Conservation (phyloP, 2,329 filamentous ascomycete species). For the Paraphoma chrysanthemicola region DNA sequence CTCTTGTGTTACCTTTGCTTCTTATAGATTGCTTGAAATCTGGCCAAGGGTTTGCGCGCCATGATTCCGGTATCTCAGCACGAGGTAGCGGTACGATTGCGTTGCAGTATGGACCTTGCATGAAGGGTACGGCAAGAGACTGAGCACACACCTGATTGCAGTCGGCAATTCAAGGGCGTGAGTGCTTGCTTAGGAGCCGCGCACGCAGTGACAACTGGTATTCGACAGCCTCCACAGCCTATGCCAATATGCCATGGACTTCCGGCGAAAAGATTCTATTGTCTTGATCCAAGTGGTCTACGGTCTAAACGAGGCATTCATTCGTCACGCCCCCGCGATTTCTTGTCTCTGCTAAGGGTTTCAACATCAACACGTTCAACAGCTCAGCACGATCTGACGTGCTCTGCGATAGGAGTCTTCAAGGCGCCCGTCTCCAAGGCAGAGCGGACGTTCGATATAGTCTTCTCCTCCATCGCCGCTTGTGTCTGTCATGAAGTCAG, state of each 20-base stretch:
- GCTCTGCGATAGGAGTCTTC: constrained; percentile 76
- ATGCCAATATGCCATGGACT: too few species aligned
- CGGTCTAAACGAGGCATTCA: background rate
- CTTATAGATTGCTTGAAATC: background rate
- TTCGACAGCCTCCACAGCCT: too few species aligned
- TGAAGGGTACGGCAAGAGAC: too few species aligned
- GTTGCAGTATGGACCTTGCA: too few species aligned
- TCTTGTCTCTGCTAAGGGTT: too few species aligned
- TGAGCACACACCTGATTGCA: background rate
- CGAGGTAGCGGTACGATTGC: background rate
- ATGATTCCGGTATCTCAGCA: background rate
- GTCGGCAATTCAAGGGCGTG: background rate
- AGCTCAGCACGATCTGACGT: constrained; percentile 55
- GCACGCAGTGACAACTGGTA: too few species aligned
- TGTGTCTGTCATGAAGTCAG: constrained; percentile 54
- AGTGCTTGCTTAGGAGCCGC: background rate
- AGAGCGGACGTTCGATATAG: constrained; percentile 71
- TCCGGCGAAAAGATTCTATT: background rate
- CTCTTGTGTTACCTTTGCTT: background rate
- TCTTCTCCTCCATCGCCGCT: constrained; percentile 74
- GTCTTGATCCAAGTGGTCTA: background rate
- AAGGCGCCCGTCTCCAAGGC: constrained; percentile 69
- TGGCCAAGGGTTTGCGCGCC: background rate
- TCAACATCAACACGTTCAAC: too few species aligned
- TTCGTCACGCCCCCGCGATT: too few species aligned